Evolutionary conservation across 2,329 filamentous ascomycete genomes (phyloP).

Genomic region (Aspergillus texensis): DNA sequence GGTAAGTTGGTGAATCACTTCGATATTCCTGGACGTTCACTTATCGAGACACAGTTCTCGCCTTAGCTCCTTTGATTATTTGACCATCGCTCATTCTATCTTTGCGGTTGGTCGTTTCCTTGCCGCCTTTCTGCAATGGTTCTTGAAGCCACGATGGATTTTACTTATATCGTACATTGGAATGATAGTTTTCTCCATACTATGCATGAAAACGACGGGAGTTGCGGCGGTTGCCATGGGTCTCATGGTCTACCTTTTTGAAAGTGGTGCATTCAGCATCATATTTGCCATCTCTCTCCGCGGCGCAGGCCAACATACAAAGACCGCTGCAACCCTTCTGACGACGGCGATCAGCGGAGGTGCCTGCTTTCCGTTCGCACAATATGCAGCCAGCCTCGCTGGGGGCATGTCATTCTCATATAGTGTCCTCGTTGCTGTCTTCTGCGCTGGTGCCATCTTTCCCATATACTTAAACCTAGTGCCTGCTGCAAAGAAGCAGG

Average conservation of each 20-base stretch:
- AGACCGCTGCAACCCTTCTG: constrained; percentile 57
- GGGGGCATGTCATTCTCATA: constrained; percentile 52
- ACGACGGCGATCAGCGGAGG: constrained; percentile 59
- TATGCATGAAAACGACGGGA: constrained; percentile 55
- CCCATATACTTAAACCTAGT: constrained; percentile 57
- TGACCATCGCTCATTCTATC: constrained; percentile 58
- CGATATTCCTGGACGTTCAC: not conserved
- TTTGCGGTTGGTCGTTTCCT: constrained; percentile 63
- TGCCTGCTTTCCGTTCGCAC: constrained; percentile 58
- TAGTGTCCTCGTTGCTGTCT: constrained; percentile 56
- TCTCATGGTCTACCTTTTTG: constrained; percentile 60
- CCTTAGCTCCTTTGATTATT: constrained; percentile 45
- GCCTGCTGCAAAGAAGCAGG: constrained; percentile 51
- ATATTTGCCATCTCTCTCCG: constrained; percentile 62
- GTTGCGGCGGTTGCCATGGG: constrained; percentile 50
- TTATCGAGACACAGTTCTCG: constrained; percentile 16
- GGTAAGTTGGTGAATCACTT: constrained; percentile 18
- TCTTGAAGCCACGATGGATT: constrained; percentile 62
- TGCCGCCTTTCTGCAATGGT: constrained; percentile 55
- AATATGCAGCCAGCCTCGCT: constrained; percentile 47
- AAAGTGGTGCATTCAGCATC: constrained; percentile 62
- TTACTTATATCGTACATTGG: constrained; percentile 57
- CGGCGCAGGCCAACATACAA: constrained; percentile 61
- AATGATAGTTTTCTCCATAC: constrained; percentile 53
- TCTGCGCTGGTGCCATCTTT: constrained; percentile 54